Evolutionary conservation across 805 yeast genomes (phyloP).

Genomic region (Wickerhamiella alocasiicola): DNA sequence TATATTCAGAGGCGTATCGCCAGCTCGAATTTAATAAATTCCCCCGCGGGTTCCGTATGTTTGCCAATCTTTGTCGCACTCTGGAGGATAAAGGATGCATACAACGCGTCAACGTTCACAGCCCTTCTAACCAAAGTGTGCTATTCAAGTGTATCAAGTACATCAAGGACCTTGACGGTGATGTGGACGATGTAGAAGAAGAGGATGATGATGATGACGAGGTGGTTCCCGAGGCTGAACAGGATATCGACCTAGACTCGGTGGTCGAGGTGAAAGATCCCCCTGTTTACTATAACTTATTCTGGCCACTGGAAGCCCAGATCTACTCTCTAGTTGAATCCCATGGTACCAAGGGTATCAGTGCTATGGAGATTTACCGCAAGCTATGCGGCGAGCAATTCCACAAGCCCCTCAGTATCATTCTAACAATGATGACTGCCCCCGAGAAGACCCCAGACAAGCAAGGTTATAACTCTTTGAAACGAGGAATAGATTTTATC

Average conservation of each 20-base stretch:
- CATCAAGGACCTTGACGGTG: slow-evolving; percentile 28
- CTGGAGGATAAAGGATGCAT: slow-evolving; percentile 24
- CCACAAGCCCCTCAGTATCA: slow-evolving; percentile 38
- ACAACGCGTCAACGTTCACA: slow-evolving; percentile 25
- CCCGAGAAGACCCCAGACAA: slow-evolving; percentile 21
- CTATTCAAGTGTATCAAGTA: slow-evolving; percentile 29
- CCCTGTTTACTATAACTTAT: slow-evolving; percentile 31
- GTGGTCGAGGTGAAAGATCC: slow-evolving; percentile 12
- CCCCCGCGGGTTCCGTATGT: slow-evolving; percentile 16
- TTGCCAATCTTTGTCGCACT: slow-evolving; percentile 19
- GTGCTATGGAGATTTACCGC: slow-evolving; percentile 43
- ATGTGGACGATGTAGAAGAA: slow-evolving; percentile 24
- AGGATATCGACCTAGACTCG: slow-evolving; percentile 6
- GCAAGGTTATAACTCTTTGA: slow-evolving; percentile 30
- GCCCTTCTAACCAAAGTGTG: slow-evolving; percentile 24
- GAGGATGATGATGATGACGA: slow-evolving; percentile 23
- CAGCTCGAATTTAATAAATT: slow-evolving; percentile 30
- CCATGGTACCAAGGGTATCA: slow-evolving; percentile 38
- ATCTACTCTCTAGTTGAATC: slow-evolving; percentile 29
- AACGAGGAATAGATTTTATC: slow-evolving; percentile 55
- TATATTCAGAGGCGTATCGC: slow-evolving; percentile 29
- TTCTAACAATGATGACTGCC: slow-evolving; percentile 37
- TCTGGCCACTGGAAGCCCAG: slow-evolving; percentile 57
- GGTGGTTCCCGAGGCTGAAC: slow-evolving; percentile 15
- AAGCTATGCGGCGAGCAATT: slow-evolving; percentile 44